Evolutionary conservation across 805 yeast genomes (phyloP), one percentile per base, ranked within the genome.

Genomic region (Lipomyces chichibuensis): DNA sequence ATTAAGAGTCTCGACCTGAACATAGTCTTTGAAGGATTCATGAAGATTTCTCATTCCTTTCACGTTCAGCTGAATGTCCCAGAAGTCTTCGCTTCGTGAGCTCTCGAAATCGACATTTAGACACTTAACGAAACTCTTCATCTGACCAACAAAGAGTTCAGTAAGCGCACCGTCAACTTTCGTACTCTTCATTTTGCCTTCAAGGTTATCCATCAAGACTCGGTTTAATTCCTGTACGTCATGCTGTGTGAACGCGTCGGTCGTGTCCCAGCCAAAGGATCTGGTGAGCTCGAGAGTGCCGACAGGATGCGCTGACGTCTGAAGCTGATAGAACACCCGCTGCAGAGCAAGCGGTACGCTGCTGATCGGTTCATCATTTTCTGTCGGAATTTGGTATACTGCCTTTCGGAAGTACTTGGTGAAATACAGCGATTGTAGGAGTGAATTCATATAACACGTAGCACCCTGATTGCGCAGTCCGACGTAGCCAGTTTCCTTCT

Each of bases 381-480:
- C 86, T 0, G 97, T 90, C 1, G 98, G 98, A 64, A 95, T 93
- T 73, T 88, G 88, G 76, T 91, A 94, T 2, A 95, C 98, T 65
- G 92, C 85, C 73, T 87, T 87, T 69, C 98, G 84, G 79, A 95
- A 95, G 37, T 82, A 80, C 70, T 87, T 87, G 0, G 99, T 95
- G 75, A 91, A 91, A 77, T 83, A 95, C 72, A 95, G 90, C 11
- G 97, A 90, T 77, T 95, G 99, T 63, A 95, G 79, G 66, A 95
- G 82, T 0, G 98, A 94, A 77, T 95, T 95, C 75, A 95, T 84
- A 78, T 95, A 95, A 77, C 99, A 95, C 0, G 99, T 95, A 1
- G 99, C 99, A 70, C 99, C 99, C 80, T 95, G 99, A 75, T 95
- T 95, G 71, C 87, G 88, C 69, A 95, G 85, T 0, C 99, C 99